Evolutionary conservation across 2,329 filamentous ascomycete genomes (phyloP).

Genomic region (Clonostachys rhizophaga): DNA sequence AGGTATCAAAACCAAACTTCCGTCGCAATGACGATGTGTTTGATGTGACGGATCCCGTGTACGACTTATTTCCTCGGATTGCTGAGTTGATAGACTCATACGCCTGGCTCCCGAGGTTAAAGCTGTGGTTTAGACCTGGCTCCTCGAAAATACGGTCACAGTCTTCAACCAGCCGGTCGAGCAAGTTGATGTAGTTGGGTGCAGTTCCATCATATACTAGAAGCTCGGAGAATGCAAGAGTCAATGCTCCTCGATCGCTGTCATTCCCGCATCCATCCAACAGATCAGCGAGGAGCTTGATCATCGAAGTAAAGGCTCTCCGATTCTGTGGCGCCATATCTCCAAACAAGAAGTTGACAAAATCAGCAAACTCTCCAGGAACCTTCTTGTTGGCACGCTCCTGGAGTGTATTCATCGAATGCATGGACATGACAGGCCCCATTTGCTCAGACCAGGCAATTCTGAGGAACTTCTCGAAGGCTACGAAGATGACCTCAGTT

Average conservation of each 20-base stretch:
- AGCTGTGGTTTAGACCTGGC: conserved; percentile 32
- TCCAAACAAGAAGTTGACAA: conserved; percentile 58
- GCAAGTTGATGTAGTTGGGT: conserved; percentile 78
- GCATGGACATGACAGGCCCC: conserved; percentile 73
- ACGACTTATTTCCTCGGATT: conserved; percentile 49
- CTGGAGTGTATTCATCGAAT: conserved; percentile 71
- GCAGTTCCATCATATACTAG: conserved; percentile 74
- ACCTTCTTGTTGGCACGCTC: conserved; percentile 59
- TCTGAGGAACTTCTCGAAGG: conserved; percentile 89
- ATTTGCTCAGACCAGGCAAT: conserved; percentile 87
- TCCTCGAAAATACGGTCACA: conserved; percentile 85
- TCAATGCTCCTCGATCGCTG: conserved; percentile 82
- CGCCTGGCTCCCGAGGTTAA: conserved; percentile 28
- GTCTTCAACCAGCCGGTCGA: conserved; percentile 86
- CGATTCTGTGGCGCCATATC: conserved; percentile 67
- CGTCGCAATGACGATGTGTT: conserved; percentile 82
- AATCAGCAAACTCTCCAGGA: conserved; percentile 68
- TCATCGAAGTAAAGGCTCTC: conserved; percentile 75
- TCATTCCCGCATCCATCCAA: conserved; percentile 89
- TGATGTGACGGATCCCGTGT: conserved; percentile 73
- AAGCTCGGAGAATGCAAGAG: conserved; percentile 83
- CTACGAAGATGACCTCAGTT: conserved; percentile 81
- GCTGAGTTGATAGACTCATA: conserved; percentile 58
- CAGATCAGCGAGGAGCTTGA: conserved; percentile 82
- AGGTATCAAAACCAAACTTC: conserved; percentile 74